These are phyloP conservation scores for Aplosporella prunicola DNA, from an alignment of 2,329 filamentous ascomycete species.

Conservation along the genomic window DNA sequence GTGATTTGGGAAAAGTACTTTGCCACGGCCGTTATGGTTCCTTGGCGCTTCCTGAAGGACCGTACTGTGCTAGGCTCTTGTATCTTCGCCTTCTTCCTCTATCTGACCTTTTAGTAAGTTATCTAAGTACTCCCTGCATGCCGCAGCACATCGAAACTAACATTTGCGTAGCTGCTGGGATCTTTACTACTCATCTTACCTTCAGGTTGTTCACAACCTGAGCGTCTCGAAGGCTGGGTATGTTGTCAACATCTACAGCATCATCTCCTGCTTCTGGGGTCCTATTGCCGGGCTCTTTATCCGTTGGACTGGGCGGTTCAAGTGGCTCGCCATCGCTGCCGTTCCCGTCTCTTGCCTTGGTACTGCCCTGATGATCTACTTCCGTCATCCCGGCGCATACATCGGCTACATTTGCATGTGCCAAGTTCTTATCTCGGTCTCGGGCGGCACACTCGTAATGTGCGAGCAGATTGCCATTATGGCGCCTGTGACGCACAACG, in stretches of 20 bases:
- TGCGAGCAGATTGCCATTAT: conserved; percentile 7
- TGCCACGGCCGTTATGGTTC: conserved; percentile 32
- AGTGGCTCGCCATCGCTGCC: conserved; percentile 10
- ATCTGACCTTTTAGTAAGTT: conserved; percentile 1
- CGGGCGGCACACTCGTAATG: conserved; percentile 21
- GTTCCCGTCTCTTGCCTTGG: conserved; percentile 21
- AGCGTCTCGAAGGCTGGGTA: conserved; percentile 17
- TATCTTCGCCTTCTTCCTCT: conserved; percentile 18
- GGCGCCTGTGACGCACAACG: conserved; percentile 37
- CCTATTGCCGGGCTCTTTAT: conserved; percentile 13
- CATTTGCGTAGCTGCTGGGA: conserved; percentile 21
- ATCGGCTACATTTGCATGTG: conserved; percentile 25
- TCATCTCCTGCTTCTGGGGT: conserved; percentile 19
- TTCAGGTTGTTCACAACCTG: conserved; percentile 22
- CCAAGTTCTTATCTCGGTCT: conserved; percentile 23
- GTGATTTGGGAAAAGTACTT: conserved; percentile 29
- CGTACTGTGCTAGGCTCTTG: conserved; percentile 53
- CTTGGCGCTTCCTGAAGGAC: conserved; percentile 38
- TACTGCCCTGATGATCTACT: conserved; percentile 23
- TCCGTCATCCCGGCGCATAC: conserved; percentile 19
- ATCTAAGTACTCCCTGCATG: too few relatives aligned
- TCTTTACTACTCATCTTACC: conserved; percentile 24
- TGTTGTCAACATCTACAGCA: conserved; percentile 19
- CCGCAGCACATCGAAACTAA: too few relatives aligned
- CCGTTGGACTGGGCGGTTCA: conserved; percentile 13